phyloP scores from a whole-genome alignment of 805 yeast genomes.

The Nakazawaea ernobii region DNA sequence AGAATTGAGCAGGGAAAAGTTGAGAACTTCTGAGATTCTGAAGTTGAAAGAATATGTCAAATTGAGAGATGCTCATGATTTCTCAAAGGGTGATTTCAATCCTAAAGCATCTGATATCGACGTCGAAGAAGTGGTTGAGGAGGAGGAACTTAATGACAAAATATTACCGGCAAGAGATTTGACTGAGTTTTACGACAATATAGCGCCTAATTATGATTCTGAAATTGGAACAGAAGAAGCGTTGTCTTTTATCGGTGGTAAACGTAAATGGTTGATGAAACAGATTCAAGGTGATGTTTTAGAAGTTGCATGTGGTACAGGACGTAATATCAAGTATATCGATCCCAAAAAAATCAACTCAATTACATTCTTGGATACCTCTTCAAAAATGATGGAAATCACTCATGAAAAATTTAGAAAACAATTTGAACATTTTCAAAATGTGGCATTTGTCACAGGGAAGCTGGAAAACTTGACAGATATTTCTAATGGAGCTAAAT shows the following conservation, averaged over 20 bases:
- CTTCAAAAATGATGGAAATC: slow-evolving; percentile 78
- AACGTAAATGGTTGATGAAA: slow-evolving; percentile 74
- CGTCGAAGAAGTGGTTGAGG: slow-evolving; percentile 16
- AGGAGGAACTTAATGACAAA: slow-evolving; percentile 25
- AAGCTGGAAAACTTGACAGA: slow-evolving; percentile 75
- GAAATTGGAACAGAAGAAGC: slow-evolving; percentile 74
- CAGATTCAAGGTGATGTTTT: slow-evolving; percentile 83
- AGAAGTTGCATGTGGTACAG: slow-evolving; percentile 95
- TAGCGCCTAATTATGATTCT: slow-evolving; percentile 77
- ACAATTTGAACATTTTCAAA: slow-evolving; percentile 56
- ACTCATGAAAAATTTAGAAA: slow-evolving; percentile 69
- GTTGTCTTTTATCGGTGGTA: slow-evolving; percentile 51
- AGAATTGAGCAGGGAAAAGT: slow-evolving; percentile 47
- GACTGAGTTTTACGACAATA: slow-evolving; percentile 66
- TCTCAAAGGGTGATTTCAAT: slow-evolving; percentile 21
- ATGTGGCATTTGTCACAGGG: slow-evolving; percentile 86
- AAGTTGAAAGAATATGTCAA: slow-evolving; percentile 55
- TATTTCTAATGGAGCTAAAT: slow-evolving; percentile 45
- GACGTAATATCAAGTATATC: slow-evolving; percentile 79
- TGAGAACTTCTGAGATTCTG: slow-evolving; percentile 59
- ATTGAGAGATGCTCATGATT: slow-evolving; percentile 35
- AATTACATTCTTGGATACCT: slow-evolving; percentile 81
- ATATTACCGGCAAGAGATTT: slow-evolving; percentile 76
- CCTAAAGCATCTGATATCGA: slow-evolving; percentile 29
- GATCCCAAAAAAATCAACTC: slow-evolving; percentile 57